Evolutionary conservation across 352 stramenopile species (phyloP), one percentile per base, ranked within the genome.

Genomic region (Phytopythium cucurbitacearum): DNA sequence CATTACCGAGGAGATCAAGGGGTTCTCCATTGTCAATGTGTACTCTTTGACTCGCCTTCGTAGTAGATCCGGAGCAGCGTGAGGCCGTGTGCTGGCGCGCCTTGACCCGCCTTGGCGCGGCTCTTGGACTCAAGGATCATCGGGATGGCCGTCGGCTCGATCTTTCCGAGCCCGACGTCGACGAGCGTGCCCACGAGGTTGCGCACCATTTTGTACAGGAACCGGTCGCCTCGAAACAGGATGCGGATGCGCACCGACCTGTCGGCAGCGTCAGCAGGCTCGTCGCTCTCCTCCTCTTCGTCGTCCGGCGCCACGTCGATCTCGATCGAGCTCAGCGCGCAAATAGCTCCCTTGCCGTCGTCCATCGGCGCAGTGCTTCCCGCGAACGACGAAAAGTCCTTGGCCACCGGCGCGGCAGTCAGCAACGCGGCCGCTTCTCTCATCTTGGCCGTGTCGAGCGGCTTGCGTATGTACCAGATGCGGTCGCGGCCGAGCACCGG

Each of bases 131-230:
- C 60, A 32, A 94, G 51, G 28, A 91, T 78, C 12, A 4, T 12
- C 10, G 63, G 48, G 10, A 91, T 85, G 6, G 59, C 45, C 3
- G 85, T 58, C 0, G 74, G 61, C 11, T 53, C 44, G 1, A 87
- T 42, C 41, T 65, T 75, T 4, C 77, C 69, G 10, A 87, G 64
- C 1, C 84, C 84, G 0, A 91, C 76, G 60, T 90, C 78, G 35
- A 94, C 80, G 9, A 94, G 69, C 16, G 82, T 86, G 10, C 84
- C 84, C 15, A 91, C 84, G 10, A 94, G 66, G 47, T 81, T 92
- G 15, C 84, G 80, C 51, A 94, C 79, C 84, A 94, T 94, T 36
- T 87, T 91, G 64, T 94, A 94, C 40, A 86, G 62, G 54, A 94
- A 94, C 7, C 81, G 72, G 46, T 90, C 69, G 33, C 84, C 84